Evolutionary conservation across 345 rosid genomes (phyloP), one percentile per base, ranked within the genome.

Genomic region (Aurinia saxatilis): DNA sequence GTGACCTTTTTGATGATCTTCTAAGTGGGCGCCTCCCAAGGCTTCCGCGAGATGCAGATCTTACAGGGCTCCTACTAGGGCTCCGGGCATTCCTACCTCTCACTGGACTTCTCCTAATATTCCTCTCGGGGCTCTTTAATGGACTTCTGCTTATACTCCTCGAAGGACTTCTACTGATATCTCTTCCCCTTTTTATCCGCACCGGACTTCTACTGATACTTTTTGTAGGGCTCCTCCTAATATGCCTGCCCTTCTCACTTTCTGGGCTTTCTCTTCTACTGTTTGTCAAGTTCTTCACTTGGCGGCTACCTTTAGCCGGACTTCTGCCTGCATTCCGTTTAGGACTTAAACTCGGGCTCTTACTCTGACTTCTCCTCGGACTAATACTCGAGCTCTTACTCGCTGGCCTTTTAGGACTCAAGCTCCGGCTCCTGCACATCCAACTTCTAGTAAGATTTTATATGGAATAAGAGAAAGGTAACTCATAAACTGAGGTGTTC

Each of bases 391-490:
- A 78, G 74, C 93, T 86, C 80, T 81, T 91, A 81, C 90, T 84
- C 54, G 57, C 67, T 48, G 87, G 66, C 88, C 83, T 87, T 76
- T 84, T 82, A 41, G 96, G 91, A 78, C 88, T 93, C 72, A 79
- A 66, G 80, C 96, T 93, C 71, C 90, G 78, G 75, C 96, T 91
- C 87, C 98, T 91, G 90, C 82, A 70, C 77, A 81, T 73, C 73
- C 31, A 27, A 73, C 79, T 77, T 76, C 64, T 61, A 78, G 61
- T 82, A 70, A 82, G 74, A 79, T 57, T 79, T 73, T 59, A 21
- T 70, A 74, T 58, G 51, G 66, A 67, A 75, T 72, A 72, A 78
- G 72, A 78, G 57, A 64, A 75, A 65, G 66, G 65, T 76, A 53
- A 80, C 67, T 63, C 74, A 72, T 60, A 65, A 79, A 72, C 66